phyloP scores from a whole-genome alignment of 768 basidiomycete species.

The Rickenella mellea region DNA sequence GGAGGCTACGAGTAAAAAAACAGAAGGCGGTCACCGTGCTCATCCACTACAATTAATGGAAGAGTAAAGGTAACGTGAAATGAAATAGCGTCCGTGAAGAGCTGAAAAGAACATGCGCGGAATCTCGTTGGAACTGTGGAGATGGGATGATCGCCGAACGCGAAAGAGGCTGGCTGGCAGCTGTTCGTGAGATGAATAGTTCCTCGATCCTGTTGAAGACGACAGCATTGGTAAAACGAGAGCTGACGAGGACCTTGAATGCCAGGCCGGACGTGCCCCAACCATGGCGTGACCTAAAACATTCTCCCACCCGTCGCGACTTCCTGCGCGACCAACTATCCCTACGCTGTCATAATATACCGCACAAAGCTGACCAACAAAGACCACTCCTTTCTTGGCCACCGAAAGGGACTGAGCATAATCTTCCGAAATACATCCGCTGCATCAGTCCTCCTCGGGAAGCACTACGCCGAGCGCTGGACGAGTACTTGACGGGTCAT shows the following conservation, averaged over 20 bases:
- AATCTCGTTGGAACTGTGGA: background rate
- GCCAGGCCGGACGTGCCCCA: constrained; percentile 19
- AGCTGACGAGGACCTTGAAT: too few relatives aligned
- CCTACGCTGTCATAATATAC: constrained; percentile 14
- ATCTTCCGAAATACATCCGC: constrained; percentile 19
- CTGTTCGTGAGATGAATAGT: too few relatives aligned
- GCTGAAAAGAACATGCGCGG: background rate
- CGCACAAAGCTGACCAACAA: background rate
- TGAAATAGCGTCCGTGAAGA: constrained; percentile 70
- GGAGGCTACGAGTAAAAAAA: constrained; percentile 6
- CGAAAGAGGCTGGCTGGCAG: too few relatives aligned
- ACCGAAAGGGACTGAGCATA: background rate
- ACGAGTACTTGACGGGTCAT: constrained; percentile 13
- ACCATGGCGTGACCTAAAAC: constrained; percentile 10
- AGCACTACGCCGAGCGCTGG: constrained; percentile 25
- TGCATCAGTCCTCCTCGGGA: constrained; percentile 39
- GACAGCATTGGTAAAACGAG: too few relatives aligned
- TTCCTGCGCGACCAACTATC: constrained; percentile 24
- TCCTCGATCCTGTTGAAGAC: too few relatives aligned
- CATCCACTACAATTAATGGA: constrained; percentile 8
- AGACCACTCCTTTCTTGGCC: background rate
- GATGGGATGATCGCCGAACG: too few relatives aligned
- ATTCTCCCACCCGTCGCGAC: constrained; percentile 8
- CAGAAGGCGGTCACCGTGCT: constrained; percentile 19
- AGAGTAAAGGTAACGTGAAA: constrained; percentile 34